Evolutionary conservation across 306 rosid species (phyloP).

Genomic region (Dalbergia oliveri): DNA sequence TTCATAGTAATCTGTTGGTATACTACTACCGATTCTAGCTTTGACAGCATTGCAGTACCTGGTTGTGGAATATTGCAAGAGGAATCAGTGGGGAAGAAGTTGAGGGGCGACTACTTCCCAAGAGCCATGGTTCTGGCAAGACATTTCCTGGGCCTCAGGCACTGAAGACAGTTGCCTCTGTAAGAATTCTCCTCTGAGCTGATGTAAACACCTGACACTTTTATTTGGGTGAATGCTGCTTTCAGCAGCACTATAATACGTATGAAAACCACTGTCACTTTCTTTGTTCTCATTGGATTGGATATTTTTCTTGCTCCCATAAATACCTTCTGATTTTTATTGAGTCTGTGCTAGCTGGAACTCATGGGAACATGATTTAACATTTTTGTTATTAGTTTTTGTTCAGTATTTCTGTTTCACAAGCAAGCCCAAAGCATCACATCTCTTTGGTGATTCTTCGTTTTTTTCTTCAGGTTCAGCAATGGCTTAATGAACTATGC

Average conservation of each 20-base stretch:
- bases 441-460: slow-evolving; percentile 22
- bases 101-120: slow-evolving; percentile 88
- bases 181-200: slow-evolving; percentile 54
- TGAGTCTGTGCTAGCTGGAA: slow-evolving; percentile 34
- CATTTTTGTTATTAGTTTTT: neutral
- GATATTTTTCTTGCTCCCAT: slow-evolving; percentile 32
- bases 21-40: slow-evolving; percentile 47
- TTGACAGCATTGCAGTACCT: slow-evolving; percentile 71
- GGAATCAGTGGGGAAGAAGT: slow-evolving; percentile 94
- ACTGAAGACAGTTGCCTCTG: slow-evolving; percentile 74
- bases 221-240: slow-evolving; percentile 25
- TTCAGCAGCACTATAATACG: slow-evolving; percentile 10
- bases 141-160: slow-evolving; percentile 94
- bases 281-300: slow-evolving; percentile 9
- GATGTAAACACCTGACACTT: slow-evolving; percentile 29
- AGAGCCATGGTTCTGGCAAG: slow-evolving; percentile 99
- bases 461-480: slow-evolving; percentile 70
- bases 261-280: slow-evolving; percentile 10
- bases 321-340: slow-evolving; percentile 15
- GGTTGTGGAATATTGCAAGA: slow-evolving; percentile 98
- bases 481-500: slow-evolving; percentile 86
- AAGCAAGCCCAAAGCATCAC: slow-evolving; percentile 11
- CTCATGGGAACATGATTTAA: neutral
- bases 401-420: neutral
- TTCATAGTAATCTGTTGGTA: slow-evolving; percentile 32